Evolutionary conservation across 148 eudicot genomes (phyloP), one percentile per base, ranked within the genome.

Genomic region (Pouteria glomerata): DNA sequence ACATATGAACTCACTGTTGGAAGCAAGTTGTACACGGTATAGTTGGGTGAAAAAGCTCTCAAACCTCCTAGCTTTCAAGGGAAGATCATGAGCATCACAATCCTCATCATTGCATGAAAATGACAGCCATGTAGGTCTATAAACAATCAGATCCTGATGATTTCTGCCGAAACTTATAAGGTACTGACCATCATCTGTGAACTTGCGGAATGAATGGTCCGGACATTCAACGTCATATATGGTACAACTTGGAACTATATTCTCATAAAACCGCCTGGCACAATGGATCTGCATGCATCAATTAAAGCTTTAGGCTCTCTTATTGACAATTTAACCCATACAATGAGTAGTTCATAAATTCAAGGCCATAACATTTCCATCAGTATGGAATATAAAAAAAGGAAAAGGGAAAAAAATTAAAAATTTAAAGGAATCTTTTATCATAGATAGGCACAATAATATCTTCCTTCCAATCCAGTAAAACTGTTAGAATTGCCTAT

Each of bases 151-250:
- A 72, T 91, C 92, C 77, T 89, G 98, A 77, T 85, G 87, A 78
- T 91, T 89, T 77, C 92, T 85, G 81, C 93, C 89, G 83, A 91
- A 95, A 83, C 87, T 86, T 67, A 95, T 78, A 56, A 95, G 85
- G 75, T 89, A 95, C 68, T 80, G 86, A 21, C 98, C 98, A 79
- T 95, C 98, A 51, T 95, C 98, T 37, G 97, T 95, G 85, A 95
- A 95, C 84, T 95, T 95, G 30, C 97, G 90, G 73, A 95, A 88
- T 16, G 87, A 83, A 83, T 88, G 74, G 78, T 95, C 98, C 6
- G 98, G 97, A 78, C 93, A 89, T 73, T 95, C 92, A 55, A 91
- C 78, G 39, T 95, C 97, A 77, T 85, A 95, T 63, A 95, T 78
- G 37, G 98, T 95, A 74, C 80, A 77, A 64, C 88, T 88, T 37